Evolutionary conservation across 768 basidiomycete species (phyloP).

Genomic region (Russula earlei): DNA sequence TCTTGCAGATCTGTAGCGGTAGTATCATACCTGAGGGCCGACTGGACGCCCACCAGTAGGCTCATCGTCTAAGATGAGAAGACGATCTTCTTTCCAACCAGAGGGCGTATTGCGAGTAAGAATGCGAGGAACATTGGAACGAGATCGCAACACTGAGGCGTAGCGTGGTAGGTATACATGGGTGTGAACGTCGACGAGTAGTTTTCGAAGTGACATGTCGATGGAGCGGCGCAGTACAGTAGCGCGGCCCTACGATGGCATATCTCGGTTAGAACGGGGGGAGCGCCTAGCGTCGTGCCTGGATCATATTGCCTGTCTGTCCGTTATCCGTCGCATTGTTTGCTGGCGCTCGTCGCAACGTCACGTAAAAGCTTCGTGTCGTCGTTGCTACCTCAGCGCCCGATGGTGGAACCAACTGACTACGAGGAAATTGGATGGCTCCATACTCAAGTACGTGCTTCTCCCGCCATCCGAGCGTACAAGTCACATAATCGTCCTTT

Average conservation of each 20-base stretch:
- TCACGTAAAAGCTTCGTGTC: background rate
- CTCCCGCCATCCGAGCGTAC: background rate
- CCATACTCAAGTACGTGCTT: background rate
- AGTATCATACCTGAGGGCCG: slow-evolving; percentile 52
- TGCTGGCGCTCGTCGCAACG: background rate
- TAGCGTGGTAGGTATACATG: slow-evolving; percentile 82
- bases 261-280: too few relatives aligned
- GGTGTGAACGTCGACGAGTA: slow-evolving; percentile 76
- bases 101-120: slow-evolving; percentile 38
- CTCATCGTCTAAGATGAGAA: slow-evolving; percentile 72
- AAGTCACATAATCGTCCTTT: background rate
- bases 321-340: too few relatives aligned
- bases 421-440: slow-evolving; percentile 13
- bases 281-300: too few relatives aligned
- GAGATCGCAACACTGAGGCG: slow-evolving; percentile 54
- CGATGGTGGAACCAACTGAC: slow-evolving; percentile 5
- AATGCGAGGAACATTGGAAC: slow-evolving; percentile 59
- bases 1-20: background rate
- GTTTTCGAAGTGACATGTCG: slow-evolving; percentile 21
- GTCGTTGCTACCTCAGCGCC: too few relatives aligned
- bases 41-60: slow-evolving; percentile 74
- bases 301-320: too few relatives aligned
- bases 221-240: too few relatives aligned
- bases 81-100: slow-evolving; percentile 50
- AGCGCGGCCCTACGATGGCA: too few relatives aligned